phyloP scores from a whole-genome alignment of 2,329 filamentous ascomycete species.

The Pseudogymnoascus sp. region DNA sequence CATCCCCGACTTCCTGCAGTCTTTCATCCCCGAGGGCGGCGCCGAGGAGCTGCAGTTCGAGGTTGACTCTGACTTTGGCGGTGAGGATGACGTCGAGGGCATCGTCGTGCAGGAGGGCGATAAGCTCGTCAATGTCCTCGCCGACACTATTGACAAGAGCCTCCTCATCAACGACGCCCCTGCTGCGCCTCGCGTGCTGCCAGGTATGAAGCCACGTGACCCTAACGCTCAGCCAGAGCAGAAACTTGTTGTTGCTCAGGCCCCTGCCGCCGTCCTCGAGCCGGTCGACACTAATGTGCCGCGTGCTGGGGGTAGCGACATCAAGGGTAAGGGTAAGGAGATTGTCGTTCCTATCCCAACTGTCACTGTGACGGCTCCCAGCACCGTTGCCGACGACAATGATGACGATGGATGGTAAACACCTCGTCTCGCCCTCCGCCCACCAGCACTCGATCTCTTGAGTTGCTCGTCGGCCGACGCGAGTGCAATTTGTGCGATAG shows the following conservation, averaged over 20 bases:
- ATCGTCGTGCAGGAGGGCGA: conserved; percentile 11
- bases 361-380: not conserved
- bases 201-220: not conserved
- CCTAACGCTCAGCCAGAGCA: not conserved
- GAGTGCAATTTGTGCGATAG: not conserved
- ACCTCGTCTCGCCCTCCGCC: not conserved
- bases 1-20: conserved; percentile 73
- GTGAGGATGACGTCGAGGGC: conserved; percentile 17
- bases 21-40: conserved; percentile 47
- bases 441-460: not conserved
- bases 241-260: not conserved
- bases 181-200: not conserved
- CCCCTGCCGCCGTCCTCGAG: not conserved
- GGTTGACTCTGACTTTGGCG: conserved; percentile 19
- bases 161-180: not conserved
- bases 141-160: not conserved
- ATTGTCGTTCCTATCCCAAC: not conserved
- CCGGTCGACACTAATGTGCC: not conserved
- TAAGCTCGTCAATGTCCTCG: not conserved
- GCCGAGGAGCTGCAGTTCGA: conserved; percentile 21
- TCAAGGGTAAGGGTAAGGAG: conserved; percentile 4
- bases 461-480: not conserved
- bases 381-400: not conserved
- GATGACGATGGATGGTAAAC: not conserved
- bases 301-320: not conserved